Percentiles rank a stretch among this genome's conserved stretches.
Conservation (phyloP, 257 asterid species). For the Craterostigma plantagineum region DNA sequence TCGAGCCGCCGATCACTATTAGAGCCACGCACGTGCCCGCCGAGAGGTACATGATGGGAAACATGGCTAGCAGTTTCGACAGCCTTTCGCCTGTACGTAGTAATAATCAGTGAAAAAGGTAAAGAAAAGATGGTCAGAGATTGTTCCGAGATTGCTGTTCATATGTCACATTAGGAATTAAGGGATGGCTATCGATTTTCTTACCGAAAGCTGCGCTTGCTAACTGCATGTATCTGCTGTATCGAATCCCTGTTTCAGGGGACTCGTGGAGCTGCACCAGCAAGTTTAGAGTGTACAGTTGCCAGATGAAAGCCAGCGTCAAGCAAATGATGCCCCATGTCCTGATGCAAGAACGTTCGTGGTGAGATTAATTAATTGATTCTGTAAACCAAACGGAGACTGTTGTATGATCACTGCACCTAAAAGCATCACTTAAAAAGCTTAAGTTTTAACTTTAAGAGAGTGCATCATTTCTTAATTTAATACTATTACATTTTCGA, state of each 20-base stretch:
- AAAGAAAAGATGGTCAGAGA: no score
- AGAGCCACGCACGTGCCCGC: conserved; percentile 73
- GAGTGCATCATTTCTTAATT: no score
- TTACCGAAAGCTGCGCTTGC: conserved; percentile 65
- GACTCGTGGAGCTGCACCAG: conserved; percentile 80
- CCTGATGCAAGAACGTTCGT: conserved; percentile 21
- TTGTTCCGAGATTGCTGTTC: not conserved
- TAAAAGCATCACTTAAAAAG: no score
- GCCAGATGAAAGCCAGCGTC: conserved; percentile 72
- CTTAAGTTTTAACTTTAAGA: no score
- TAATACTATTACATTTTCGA: no score
- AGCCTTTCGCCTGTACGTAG: conserved; percentile 18
- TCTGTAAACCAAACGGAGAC: no score
- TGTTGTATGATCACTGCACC: no score
- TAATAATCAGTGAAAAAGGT: no score
- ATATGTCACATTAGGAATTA: not conserved
- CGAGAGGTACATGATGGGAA: conserved; percentile 63
- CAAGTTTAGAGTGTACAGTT: conserved; percentile 55
- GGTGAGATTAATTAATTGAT: no score
- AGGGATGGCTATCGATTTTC: not conserved
- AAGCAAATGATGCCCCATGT: conserved; percentile 57
- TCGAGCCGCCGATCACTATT: conserved; percentile 69
- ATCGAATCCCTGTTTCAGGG: conserved; percentile 53
- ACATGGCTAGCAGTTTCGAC: conserved; percentile 23
- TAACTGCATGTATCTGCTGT: conserved; percentile 78